Conservation (phyloP, 208 protist genomes). For the Wallacemonas rigidus region DNA sequence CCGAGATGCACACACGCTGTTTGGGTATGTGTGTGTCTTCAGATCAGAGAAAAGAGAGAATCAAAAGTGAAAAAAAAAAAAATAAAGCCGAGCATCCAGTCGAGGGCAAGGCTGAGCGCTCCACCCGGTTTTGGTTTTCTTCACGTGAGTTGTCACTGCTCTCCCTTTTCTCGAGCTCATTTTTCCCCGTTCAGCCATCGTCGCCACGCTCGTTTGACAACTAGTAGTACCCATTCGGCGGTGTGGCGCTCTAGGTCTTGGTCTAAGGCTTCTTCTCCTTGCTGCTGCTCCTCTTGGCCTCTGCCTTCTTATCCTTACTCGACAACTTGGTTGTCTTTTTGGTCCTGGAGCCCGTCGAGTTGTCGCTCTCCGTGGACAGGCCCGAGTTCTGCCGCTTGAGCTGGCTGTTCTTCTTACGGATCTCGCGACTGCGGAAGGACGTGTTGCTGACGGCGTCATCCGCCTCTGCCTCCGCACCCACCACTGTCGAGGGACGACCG, state of each 20-base stretch:
- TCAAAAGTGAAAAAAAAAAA: slow-evolving; percentile 1
- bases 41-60: background rate
- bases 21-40: background rate
- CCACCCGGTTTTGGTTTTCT: too few species aligned
- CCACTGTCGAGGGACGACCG: too few species aligned
- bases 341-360: background rate
- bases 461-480: background rate
- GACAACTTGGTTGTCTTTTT: background rate
- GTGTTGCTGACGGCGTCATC: background rate
- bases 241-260: background rate
- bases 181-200: background rate
- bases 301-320: slow-evolving; percentile 6
- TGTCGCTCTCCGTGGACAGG: background rate
- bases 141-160: background rate
- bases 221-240: background rate
- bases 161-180: background rate
- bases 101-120: too few species aligned
- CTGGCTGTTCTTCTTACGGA: slow-evolving; percentile 40
- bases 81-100: background rate
- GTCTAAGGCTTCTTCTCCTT: background rate
- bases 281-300: background rate
- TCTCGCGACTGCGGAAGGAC: slow-evolving; percentile 27
- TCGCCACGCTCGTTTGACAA: background rate
- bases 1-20: too few species aligned
- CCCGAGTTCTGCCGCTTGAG: slow-evolving; percentile 31